phyloP scores from a whole-genome alignment of 2,329 filamentous ascomycete genomes.

The Fusarium acutatum region DNA sequence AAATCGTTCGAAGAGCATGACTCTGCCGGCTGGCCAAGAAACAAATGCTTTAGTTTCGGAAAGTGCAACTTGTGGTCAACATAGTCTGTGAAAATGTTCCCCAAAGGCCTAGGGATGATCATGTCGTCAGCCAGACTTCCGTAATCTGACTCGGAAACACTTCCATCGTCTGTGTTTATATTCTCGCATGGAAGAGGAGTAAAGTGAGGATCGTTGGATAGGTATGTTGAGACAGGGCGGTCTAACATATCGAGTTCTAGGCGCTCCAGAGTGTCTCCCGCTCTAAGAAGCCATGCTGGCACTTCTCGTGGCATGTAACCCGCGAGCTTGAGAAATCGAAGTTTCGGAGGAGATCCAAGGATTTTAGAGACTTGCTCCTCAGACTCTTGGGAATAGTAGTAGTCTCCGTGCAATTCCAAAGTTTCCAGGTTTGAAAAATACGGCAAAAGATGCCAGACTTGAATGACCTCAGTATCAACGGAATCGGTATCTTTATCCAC shows the following conservation, averaged over 20 bases:
- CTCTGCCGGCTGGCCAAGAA: background rate
- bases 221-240: background rate
- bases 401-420: constrained; percentile 9
- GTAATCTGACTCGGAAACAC: background rate
- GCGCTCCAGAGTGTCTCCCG: background rate
- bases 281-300: constrained; percentile 10
- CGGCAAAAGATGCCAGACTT: constrained; percentile 18
- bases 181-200: constrained; percentile 9
- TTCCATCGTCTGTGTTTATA: background rate
- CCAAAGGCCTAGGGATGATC: background rate
- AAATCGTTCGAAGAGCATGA: background rate
- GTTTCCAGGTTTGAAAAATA: constrained; percentile 18
- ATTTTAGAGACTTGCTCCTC: background rate
- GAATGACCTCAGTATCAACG: background rate
- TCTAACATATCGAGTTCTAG: constrained; percentile 30
- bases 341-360: background rate
- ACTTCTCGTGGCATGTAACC: constrained; percentile 13
- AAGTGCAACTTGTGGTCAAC: rapidly evolving
- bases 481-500: rapidly evolving
- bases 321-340: constrained; percentile 18
- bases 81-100: background rate
- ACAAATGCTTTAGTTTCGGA: background rate
- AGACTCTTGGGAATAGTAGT: rapidly evolving
- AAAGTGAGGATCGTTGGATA: rapidly evolving
- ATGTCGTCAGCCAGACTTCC: background rate